Evolutionary conservation across 306 rosid genomes (phyloP).

Genomic region (Albizia julibrissin): DNA sequence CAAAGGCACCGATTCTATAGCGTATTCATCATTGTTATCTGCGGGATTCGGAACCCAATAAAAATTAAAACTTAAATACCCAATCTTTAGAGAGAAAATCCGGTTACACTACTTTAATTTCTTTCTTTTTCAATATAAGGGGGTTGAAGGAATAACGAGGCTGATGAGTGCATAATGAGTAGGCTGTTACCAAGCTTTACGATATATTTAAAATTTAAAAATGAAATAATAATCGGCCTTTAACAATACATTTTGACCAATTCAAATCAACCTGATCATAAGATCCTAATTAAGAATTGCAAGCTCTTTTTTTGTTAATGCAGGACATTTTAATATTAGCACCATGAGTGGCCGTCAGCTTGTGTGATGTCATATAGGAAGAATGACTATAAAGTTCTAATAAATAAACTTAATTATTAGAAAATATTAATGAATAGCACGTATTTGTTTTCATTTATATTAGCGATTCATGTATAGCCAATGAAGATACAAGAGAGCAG

Average conservation of each 20-base stretch:
- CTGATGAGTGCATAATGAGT: not conserved
- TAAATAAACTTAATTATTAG: too few relatives aligned
- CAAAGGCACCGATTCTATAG: slow-evolving; percentile 21
- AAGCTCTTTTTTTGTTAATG: too few relatives aligned
- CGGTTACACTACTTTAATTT: not conserved
- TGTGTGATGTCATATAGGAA: too few relatives aligned
- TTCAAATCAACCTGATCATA: too few relatives aligned
- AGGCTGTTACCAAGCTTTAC: not conserved
- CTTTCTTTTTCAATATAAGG: not conserved
- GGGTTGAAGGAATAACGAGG: not conserved
- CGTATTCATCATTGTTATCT: slow-evolving; percentile 31
- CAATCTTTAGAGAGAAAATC: not conserved
- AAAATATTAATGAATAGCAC: too few relatives aligned
- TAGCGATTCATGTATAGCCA: not conserved
- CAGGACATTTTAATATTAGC: not conserved
- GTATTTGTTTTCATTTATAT: too few relatives aligned
- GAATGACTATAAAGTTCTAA: too few relatives aligned
- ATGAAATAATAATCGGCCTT: too few relatives aligned
- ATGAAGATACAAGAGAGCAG: not conserved
- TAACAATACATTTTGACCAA: too few relatives aligned
- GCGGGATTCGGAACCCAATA: slow-evolving; percentile 12
- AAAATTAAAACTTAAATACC: not conserved
- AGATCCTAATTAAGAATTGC: too few relatives aligned
- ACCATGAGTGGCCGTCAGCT: not conserved
- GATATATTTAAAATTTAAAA: too few relatives aligned